Base-by-base conservation (phyloP, 768 basidiomycete species). In the Tulasnella sp. region DNA sequence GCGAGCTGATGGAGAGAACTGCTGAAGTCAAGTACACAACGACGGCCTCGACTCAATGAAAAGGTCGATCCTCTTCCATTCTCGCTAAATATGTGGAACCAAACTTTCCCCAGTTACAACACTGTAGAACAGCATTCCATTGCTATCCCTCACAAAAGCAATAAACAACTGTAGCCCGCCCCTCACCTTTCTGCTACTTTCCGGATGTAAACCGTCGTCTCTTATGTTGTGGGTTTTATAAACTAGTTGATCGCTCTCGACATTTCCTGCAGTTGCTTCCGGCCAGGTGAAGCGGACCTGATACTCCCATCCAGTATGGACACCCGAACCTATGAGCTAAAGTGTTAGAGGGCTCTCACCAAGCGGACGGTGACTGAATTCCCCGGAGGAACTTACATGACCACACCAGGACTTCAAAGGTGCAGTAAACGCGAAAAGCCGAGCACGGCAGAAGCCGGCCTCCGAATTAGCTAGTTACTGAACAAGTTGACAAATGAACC, bases 1-100 rank as follows among this genome's bases (percentile, higher is more conserved):
- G 94, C 80, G 96, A 97, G 85, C 92, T 96, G 84, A 95, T 97
- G 94, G 94, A 95, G 84, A 90, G 95, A 82, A 91, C 92, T 83
- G 92, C 94, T 74, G 72, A 74, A 40, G 46, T 68, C 80, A 78
- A 76, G 36, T 80, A 80, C 74, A 68, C 62, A 21, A 48, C 48
- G 18, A 19, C 48, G 19, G 48, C 48, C 21, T 24, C 48, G 21
- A 48, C 48, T 16, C 48, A 48, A 19, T 48, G 48, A 48, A 48
- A 18, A 24, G 16, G 1, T 6, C 52, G 16, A 18, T 44, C 44
- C 44, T 44, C 14, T 24, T 24, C 21, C 52, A 10, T 24, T 52
- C 9, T 52, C 52, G 12, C n/a, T 52, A 52, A 21, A 21, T 24
- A 52, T 52, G n/a, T n/a, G 52, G 52, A 52, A 52, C n/a, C 52